Evolutionary conservation across 2,329 filamentous ascomycete genomes (phyloP).

Genomic region (Botrytis galanthina): DNA sequence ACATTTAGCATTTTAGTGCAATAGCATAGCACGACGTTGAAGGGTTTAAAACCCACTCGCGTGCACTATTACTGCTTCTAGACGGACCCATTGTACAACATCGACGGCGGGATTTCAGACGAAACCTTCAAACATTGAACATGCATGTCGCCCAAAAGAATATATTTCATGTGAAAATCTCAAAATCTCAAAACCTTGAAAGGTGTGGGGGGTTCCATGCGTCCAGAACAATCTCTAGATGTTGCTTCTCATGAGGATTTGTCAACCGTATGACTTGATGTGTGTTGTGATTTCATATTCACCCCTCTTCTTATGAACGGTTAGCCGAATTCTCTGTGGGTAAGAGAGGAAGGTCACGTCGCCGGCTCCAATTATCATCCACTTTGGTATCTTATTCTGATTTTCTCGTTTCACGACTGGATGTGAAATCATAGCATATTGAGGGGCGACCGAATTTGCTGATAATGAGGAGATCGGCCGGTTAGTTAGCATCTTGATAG

Average conservation of each 20-base stretch:
- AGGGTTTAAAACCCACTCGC: background rate
- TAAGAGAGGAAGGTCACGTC: background rate
- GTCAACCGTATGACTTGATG: conserved; percentile 4
- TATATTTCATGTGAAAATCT: background rate
- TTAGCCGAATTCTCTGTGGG: background rate
- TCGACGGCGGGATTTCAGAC: background rate
- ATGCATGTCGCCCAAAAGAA: conserved; percentile 8
- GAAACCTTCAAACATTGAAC: background rate
- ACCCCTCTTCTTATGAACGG: background rate
- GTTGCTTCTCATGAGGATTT: background rate
- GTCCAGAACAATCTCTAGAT: background rate
- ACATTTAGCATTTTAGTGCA: background rate
- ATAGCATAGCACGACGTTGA: background rate
- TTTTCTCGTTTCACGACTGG: background rate
- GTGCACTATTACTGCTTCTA: conserved; percentile 11
- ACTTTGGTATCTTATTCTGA: background rate
- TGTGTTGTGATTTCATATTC: background rate
- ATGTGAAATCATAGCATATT: background rate
- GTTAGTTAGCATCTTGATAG: background rate
- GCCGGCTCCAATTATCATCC: conserved; percentile 1
- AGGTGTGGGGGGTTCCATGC: conserved; percentile 2
- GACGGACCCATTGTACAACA: background rate
- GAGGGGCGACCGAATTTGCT: background rate
- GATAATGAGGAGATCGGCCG: background rate
- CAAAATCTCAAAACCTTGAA: background rate